phyloP scores from a whole-genome alignment of 306 rosid species.

The Gynostemma pentaphyllum region DNA sequence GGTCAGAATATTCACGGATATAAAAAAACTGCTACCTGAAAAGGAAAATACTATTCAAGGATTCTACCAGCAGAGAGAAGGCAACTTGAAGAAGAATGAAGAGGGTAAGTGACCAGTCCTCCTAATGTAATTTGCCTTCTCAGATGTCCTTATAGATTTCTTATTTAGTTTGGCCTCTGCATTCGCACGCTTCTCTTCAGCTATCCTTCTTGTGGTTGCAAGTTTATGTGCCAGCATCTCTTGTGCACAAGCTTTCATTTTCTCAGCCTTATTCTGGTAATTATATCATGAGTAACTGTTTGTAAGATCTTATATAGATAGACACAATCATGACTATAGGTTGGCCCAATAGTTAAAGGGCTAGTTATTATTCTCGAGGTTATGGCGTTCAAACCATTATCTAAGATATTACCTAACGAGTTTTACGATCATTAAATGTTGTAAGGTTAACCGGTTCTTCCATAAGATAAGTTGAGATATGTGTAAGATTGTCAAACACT shows the following conservation, averaged over 20 bases:
- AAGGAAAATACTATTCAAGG: neutral
- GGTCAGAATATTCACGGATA: too few species aligned
- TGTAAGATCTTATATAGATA: neutral
- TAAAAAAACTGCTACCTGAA: neutral
- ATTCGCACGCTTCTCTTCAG: conserved; percentile 72
- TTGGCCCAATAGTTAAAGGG: too few species aligned
- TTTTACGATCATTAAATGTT: too few species aligned
- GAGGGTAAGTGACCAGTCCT: conserved; percentile 87
- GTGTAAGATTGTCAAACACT: too few species aligned
- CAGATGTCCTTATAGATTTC: conserved; percentile 61
- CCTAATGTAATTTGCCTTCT: conserved; percentile 69
- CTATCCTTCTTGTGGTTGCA: conserved; percentile 57
- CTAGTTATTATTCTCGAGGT: too few species aligned
- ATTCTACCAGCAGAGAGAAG: conserved; percentile 79
- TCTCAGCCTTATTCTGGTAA: conserved; percentile 85
- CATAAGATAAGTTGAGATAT: too few species aligned
- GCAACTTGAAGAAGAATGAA: conserved; percentile 69
- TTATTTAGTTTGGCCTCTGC: conserved; percentile 75
- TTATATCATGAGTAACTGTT: neutral
- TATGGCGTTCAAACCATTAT: too few species aligned
- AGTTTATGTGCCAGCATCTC: conserved; percentile 58
- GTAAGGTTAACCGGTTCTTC: too few species aligned
- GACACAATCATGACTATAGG: too few species aligned
- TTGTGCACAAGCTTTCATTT: conserved; percentile 69
- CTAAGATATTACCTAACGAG: too few species aligned